Base-by-base conservation (phyloP, 495 filamentous ascomycete genomes). In the Echria macrotheca region DNA sequence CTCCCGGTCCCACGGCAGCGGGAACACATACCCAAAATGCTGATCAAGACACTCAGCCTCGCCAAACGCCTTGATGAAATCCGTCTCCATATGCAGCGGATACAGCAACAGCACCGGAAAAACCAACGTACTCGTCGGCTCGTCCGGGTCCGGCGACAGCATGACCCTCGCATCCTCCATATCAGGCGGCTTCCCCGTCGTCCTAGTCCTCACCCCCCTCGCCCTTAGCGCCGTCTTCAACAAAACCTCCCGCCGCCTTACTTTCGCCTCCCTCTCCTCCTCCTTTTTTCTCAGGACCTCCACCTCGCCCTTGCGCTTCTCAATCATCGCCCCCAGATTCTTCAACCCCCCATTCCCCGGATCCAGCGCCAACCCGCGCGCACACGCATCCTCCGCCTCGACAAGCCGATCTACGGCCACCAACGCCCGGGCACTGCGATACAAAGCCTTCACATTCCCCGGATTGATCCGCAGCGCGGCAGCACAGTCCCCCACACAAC, bases 81-180 rank as follows among this genome's bases (percentile, higher is more conserved):
- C 93, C 2, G 78, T 83, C 71, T 96, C 79, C 29, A 82, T 66
- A 46, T 87, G 77, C 32, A 59, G 67, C 1, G 91, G 90, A 58
- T 98, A 98, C 11, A 98, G 72, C 45, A 98, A 66, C 26, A 96
- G 74, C 0, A 81, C 72, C 0, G 93, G 93, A 50, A 96, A 85
- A n/a, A 67, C 70, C 1, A 98, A 69, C 0, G 73, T 68, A 41
- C 81, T 86, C 18, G 79, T 74, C 1, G 85, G 80, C 37, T 91
- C 87, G 5, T 84, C 66, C 37, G 86, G 80, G 50, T 95, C 85
- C 0, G 86, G 85, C 17, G 74, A 69, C 5, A 98, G 75, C 25
- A 73, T 61, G 21, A 91, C 71, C 4, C 59, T 64, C 1, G 84
- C 85, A 63, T 88, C 88, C 59, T 95, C 90, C 74, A 94, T 80